phyloP scores from a whole-genome alignment of 2,329 filamentous ascomycete genomes.

The Blastomyces percursus region DNA sequence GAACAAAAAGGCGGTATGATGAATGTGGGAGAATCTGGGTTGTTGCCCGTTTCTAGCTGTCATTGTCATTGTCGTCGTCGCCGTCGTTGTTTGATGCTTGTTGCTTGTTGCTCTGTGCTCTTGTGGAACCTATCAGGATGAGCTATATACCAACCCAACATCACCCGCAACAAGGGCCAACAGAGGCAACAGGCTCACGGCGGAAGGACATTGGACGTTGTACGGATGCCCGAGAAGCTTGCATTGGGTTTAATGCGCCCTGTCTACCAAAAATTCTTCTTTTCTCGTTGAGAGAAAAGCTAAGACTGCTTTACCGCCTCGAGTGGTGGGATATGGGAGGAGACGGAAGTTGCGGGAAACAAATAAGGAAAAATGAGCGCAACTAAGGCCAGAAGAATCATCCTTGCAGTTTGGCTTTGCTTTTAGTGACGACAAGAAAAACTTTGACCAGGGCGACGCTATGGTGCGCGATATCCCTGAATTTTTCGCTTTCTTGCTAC shows the following conservation, averaged over 20 bases:
- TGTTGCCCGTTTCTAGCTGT: background rate
- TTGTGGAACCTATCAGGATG: background rate
- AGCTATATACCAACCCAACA: background rate
- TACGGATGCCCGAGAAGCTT: background rate
- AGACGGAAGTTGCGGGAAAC: background rate
- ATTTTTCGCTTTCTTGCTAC: no score
- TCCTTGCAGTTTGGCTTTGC: background rate
- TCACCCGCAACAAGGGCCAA: background rate
- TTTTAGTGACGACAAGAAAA: background rate
- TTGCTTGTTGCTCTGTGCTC: background rate
- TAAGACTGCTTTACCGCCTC: background rate
- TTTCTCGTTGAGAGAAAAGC: background rate
- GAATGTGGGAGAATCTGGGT: no score
- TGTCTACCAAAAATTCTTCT: background rate
- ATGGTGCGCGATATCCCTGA: background rate
- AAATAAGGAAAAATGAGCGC: background rate
- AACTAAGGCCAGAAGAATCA: background rate
- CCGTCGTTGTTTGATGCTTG: background rate
- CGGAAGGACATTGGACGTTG: background rate
- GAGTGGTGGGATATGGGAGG: background rate
- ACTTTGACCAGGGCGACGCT: background rate
- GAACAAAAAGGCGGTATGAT: conserved; percentile 1
- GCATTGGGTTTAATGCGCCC: background rate
- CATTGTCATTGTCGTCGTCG: background rate
- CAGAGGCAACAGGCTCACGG: background rate